Evolutionary conservation across 2,329 filamentous ascomycete species (phyloP).

Genomic region (Ophiostoma tasmaniense): DNA sequence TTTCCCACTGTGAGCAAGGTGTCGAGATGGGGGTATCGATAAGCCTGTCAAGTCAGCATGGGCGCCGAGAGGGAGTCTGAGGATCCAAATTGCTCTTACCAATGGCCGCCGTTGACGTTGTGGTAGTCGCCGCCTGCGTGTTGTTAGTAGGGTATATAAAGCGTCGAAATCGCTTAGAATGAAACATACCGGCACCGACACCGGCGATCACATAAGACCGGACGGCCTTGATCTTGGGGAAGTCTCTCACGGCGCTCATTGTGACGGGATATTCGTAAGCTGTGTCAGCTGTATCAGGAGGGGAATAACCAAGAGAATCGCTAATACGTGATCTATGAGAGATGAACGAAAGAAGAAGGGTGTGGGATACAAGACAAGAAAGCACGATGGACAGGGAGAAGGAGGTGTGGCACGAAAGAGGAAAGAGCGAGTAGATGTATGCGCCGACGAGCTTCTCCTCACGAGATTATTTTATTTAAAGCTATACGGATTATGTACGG

Average conservation of each 20-base stretch:
- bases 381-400: background rate
- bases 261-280: background rate
- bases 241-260: slow-evolving; percentile 47
- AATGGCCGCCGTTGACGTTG: slow-evolving; percentile 71
- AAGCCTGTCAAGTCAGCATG: slow-evolving; percentile 51
- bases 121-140: slow-evolving; percentile 72
- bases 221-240: slow-evolving; percentile 68
- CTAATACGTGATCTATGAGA: background rate
- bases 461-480: background rate
- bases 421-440: slow-evolving; percentile 13
- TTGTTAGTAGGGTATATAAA: slow-evolving; percentile 18
- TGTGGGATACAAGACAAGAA: background rate
- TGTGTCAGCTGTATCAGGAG: background rate
- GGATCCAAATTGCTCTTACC: slow-evolving; percentile 36
- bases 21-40: slow-evolving; percentile 89
- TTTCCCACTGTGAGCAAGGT: slow-evolving; percentile 80
- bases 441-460: background rate
- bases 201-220: slow-evolving; percentile 65
- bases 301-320: background rate
- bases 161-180: too few species aligned
- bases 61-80: background rate
- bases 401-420: slow-evolving; percentile 7
- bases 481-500: background rate
- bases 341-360: background rate
- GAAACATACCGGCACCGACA: slow-evolving; percentile 42